Evolutionary conservation across 2,329 filamentous ascomycete species (phyloP).

Genomic region (Beauveria scarabaeidicola): DNA sequence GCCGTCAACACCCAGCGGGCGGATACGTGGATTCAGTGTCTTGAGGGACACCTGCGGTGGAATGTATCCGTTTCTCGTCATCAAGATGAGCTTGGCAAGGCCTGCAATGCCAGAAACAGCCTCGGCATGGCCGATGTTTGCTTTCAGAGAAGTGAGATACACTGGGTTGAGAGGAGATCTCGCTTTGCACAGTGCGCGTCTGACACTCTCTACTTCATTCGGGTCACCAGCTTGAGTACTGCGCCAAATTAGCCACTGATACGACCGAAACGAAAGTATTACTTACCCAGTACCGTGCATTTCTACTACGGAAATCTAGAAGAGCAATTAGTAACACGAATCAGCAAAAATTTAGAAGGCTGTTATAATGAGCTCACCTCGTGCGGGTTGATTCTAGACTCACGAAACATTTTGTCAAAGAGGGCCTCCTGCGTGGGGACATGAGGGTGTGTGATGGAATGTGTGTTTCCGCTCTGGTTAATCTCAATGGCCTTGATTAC

Average conservation of each 20-base stretch:
- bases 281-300: neutral
- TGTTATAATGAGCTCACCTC: conserved; percentile 44
- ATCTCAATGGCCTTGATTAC: conserved; percentile 28
- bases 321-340: neutral
- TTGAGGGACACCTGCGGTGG: conserved; percentile 18
- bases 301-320: neutral
- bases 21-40: conserved; percentile 20
- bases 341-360: neutral
- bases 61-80: conserved; percentile 17
- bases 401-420: conserved; percentile 30
- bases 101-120: conserved; percentile 20
- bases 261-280: neutral
- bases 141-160: conserved; percentile 21
- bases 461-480: conserved; percentile 33
- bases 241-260: conserved; percentile 32
- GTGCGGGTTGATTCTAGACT: conserved; percentile 38
- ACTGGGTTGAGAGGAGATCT: conserved; percentile 41
- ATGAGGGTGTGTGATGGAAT: conserved; percentile 19
- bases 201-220: conserved; percentile 47
- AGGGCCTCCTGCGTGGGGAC: conserved; percentile 14
- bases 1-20: neutral
- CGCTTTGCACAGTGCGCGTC: conserved; percentile 56
- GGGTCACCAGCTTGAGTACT: conserved; percentile 38
- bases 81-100: conserved; percentile 19
- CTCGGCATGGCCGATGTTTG: conserved; percentile 19